Base-by-base conservation (phyloP, 1,284 basidiomycete species). In the Ustilago shanxiensis region DNA sequence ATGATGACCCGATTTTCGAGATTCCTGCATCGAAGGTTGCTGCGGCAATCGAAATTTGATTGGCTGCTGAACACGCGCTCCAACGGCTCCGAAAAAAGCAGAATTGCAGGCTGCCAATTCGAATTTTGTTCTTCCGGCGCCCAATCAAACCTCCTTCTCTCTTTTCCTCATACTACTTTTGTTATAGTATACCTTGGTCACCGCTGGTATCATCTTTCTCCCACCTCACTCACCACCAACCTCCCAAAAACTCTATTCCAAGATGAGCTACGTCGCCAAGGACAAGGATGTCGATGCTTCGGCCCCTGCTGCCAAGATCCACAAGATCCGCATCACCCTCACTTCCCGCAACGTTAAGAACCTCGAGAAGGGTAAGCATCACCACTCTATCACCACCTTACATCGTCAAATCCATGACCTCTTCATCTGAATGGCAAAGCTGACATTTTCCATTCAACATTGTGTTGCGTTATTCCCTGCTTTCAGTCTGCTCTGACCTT, bases 201-300 rank as follows among this genome's bases (percentile, higher is more conserved):
- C 88, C 87, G 84, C 87, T 87, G 88, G 76, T 79, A 56, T 56
- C 44, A 58, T 58, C 56, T 84, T 83, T 86, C 20, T 16, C 8
- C 83, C 80, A 79, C 69, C 53, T 62, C 66, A 91, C n/a, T 26
- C n/a, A 91, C 90, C 90, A 57, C 55, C 54, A 53, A 16, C 59
- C 29, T 49, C 33, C 52, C 55, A 52, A n/a, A 26, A 2, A 24
- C 10, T 31, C 14, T 50, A 75, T 54, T 49, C 33, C 83, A 93
- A 89, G 90, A 98, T 98, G 95, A 94, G 93, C 93, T 95, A 95
- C 93, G 95, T 97, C 94, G 94, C 95, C 91, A 97, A 96, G 92
- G 89, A 95, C 89, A 95, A 98, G 89, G 95, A 98, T 88, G 84
- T 84, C 62, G 85, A 86, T 57, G 83, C 80, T 72, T 93, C 93